Evolutionary conservation across 2,329 filamentous ascomycete species (phyloP).

Genomic region (Lasiodiplodia theobromae): DNA sequence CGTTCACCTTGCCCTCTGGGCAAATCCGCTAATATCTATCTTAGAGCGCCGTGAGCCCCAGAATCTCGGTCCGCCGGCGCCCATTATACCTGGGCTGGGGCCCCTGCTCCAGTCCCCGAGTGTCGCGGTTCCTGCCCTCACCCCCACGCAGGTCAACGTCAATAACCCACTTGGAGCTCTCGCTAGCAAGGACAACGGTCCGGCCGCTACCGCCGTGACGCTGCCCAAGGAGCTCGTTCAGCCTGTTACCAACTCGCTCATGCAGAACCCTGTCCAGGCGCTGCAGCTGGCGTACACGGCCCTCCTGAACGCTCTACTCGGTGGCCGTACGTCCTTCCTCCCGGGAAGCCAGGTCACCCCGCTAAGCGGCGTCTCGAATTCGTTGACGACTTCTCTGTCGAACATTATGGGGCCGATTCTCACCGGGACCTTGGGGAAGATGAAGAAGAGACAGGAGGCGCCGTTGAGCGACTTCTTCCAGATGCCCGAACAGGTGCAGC

Average conservation of each 20-base stretch:
- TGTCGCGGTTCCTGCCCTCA: neutral
- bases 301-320: neutral
- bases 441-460: neutral
- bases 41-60: neutral
- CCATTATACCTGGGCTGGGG: neutral
- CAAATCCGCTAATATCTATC: neutral
- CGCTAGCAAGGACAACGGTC: neutral
- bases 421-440: neutral
- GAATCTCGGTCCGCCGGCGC: neutral
- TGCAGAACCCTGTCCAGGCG: slow-evolving; percentile 3
- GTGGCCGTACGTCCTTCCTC: neutral
- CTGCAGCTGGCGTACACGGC: neutral
- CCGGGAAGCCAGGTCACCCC: neutral
- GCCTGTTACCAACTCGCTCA: neutral
- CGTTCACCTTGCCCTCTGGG: neutral
- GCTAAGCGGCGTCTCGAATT: neutral
- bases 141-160: neutral
- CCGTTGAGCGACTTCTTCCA: too few species aligned
- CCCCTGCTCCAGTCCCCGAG: neutral
- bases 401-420: neutral
- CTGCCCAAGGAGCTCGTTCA: neutral
- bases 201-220: neutral
- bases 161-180: neutral
- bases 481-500: too few species aligned
- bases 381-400: neutral